Evolutionary conservation across 306 rosid genomes (phyloP).

Genomic region (Begonia peltatifolia): DNA sequence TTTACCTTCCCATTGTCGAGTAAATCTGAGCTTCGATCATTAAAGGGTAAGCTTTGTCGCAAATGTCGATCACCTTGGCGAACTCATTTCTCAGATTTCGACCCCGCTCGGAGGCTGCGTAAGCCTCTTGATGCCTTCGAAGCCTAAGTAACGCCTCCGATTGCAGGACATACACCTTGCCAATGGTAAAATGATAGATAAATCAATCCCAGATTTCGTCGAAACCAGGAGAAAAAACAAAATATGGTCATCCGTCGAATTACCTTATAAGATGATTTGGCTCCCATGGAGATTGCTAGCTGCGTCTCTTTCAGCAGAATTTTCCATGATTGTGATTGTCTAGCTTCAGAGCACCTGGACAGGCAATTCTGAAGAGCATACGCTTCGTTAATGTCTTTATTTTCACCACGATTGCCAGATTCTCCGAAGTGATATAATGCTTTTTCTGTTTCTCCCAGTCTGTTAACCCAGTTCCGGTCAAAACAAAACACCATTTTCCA

Average conservation of each 20-base stretch:
- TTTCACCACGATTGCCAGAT: slow-evolving; percentile 25
- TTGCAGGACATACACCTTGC: slow-evolving; percentile 64
- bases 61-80: slow-evolving; percentile 41
- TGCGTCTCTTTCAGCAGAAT: slow-evolving; percentile 48
- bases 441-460: slow-evolving; percentile 75
- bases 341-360: slow-evolving; percentile 41
- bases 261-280: slow-evolving; percentile 72
- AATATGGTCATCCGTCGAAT: too few relatives aligned
- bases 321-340: slow-evolving; percentile 51
- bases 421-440: slow-evolving; percentile 41
- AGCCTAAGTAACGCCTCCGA: slow-evolving; percentile 78
- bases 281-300: slow-evolving; percentile 51
- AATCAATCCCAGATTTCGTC: too few relatives aligned
- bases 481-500: neutral
- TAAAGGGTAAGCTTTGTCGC: slow-evolving; percentile 33
- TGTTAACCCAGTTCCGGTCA: slow-evolving; percentile 5
- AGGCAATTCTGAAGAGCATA: slow-evolving; percentile 49
- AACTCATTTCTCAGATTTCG: slow-evolving; percentile 39
- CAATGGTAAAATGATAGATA: too few relatives aligned
- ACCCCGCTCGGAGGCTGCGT: slow-evolving; percentile 37
- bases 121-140: slow-evolving; percentile 62
- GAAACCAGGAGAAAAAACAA: too few relatives aligned
- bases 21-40: slow-evolving; percentile 53
- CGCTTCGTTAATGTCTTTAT: slow-evolving; percentile 28
- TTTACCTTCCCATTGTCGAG: slow-evolving; percentile 82